Evolutionary conservation across 768 basidiomycete genomes (phyloP), one percentile per base, ranked within the genome.

Genomic region (Naematelia encephala): DNA sequence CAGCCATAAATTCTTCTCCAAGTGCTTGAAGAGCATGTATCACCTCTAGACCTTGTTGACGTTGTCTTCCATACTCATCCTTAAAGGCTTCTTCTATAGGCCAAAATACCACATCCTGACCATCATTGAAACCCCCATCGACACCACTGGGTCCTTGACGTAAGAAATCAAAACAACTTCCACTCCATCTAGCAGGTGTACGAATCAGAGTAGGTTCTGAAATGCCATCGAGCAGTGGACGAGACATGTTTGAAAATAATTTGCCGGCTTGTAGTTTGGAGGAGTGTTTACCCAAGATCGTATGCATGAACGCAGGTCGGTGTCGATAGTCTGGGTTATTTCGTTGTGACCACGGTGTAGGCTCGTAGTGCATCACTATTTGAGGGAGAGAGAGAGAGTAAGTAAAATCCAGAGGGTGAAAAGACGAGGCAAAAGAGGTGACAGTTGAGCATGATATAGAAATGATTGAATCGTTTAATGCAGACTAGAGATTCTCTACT

Each of bases 121-220:
- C 68, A 46, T 74, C 73, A 23, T 50, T 51, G 61, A 69, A 64
- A 12, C 54, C 53, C 42, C 67, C 68, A 48, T 70, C 63, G 10
- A 50, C 53, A 11, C 51, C 73, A 56, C 72, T 70, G 5, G 73
- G 73, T 12, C 73, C 73, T 30, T 70, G 69, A 0, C 68, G 57
- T 4, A 57, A 61, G 42, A 74, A 48, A 22, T 59, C 66, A 57
- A 72, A 72, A 56, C 73, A 72, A 26, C 60, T 60, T 1, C 73
- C 73, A 1, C 70, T 71, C 51, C 60, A 74, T 27, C 69, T 64
- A 51, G 70, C 71, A 8, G 34, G 34, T 16, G 34, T 39, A 16
- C 34, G 34, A 8, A 39, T 16, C 8, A 39, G 34, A 16, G 34
- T 16, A 8, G 34, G 34, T 16, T 39, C 34, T 8, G 34, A 39